Conservation (phyloP, 257 asterid species). For the Solanum ahanhuiri region DNA sequence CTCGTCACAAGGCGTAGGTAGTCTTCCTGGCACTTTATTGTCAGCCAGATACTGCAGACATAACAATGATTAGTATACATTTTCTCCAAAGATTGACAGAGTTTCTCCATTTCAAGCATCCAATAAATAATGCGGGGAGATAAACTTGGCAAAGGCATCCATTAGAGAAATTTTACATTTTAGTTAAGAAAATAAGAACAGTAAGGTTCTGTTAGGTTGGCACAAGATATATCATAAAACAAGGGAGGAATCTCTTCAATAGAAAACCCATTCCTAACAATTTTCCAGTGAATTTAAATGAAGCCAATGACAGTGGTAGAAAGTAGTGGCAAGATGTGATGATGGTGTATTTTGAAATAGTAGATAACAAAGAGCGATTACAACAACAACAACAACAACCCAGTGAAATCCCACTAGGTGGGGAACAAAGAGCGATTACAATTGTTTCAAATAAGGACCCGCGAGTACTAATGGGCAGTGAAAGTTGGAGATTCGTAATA, state of each 20-base stretch:
- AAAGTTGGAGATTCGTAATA: neutral
- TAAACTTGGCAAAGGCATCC: neutral
- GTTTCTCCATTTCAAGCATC: neutral
- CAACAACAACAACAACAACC: too few relatives aligned
- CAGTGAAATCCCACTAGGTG: too few relatives aligned
- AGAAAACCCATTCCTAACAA: neutral
- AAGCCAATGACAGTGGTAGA: neutral
- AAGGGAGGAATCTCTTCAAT: neutral
- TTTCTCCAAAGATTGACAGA: neutral
- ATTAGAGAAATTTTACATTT: neutral
- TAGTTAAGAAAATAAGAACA: neutral
- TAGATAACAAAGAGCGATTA: neutral
- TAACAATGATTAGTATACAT: neutral
- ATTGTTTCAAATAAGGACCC: neutral
- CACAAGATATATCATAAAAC: neutral
- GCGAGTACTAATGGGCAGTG: neutral
- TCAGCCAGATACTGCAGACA: slow-evolving; percentile 67
- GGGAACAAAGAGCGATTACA: neutral
- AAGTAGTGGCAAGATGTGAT: neutral
- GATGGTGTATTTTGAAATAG: neutral
- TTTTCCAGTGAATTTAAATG: neutral
- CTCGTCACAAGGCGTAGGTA: slow-evolving; percentile 55
- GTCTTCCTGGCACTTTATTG: slow-evolving; percentile 66
- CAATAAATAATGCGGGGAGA: neutral
- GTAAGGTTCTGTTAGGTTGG: neutral